Base-by-base conservation (phyloP, 2,329 filamentous ascomycete species). In the Penicillium freii region DNA sequence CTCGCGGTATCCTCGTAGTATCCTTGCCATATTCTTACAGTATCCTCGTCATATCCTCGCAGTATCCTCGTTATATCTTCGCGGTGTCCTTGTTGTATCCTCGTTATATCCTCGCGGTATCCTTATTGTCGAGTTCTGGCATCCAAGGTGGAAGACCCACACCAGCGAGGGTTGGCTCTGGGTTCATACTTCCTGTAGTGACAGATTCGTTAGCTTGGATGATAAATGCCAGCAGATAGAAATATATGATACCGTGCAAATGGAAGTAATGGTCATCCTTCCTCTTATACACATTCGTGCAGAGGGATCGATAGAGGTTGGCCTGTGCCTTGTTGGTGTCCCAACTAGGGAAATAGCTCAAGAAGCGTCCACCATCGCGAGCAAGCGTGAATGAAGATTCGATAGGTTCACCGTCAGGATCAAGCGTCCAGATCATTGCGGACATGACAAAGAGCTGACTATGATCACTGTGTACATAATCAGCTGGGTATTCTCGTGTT, bases 21-120 rank as follows among this genome's bases (percentile, higher is more conserved):
- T 23, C 23, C 23, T 23, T 23, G 21, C 21, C 21, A 21, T 21
- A 21, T 21, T 21, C 21, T 21, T 2, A 2, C 21, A 2, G 21
- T 21, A 2, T 21, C 21, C 21, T 21, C 21, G 21, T 2, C 2
- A 21, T 21, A 21, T 21, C 21, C 21, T 21, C 21, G 21, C 4
- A 4, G 23, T 23, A 1, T 23, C 23, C 23, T 23, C 23, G 23
- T 23, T 4, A 4, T 23, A 4, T 23, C 23, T 4, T 23, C 4
- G 4, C 4, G 1, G 23, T 23, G 3, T 4, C 3, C 23, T 23
- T 3, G 23, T 3, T 0, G 23, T 23, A 1, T 23, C 23, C 23
- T 23, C 23, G 23, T 23, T 4, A 4, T 23, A 4, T 23, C 23
- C 23, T 23, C 4, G 4, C 4, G 1, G 23, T 23, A 4, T 23